A percentile compares a stretch with the other conserved stretches of the same genome.
Conservation (phyloP, 495 filamentous ascomycete genomes). For the Pyrenopolyporus hunteri region DNA sequence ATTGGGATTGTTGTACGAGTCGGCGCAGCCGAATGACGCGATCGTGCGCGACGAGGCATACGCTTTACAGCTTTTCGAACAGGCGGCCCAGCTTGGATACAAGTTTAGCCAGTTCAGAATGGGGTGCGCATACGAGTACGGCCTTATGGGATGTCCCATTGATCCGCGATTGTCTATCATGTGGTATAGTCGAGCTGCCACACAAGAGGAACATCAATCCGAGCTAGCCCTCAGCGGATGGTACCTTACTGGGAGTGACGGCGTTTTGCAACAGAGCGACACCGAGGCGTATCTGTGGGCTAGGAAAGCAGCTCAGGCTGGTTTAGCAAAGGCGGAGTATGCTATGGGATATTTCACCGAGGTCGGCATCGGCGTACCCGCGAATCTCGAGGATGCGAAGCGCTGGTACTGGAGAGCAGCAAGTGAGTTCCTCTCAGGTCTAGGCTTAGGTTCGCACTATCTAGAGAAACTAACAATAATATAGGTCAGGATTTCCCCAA, state of each 20-base stretch:
- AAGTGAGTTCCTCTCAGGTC: constrained; percentile 65
- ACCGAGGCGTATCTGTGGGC: constrained; percentile 98
- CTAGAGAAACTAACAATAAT: constrained; percentile 23
- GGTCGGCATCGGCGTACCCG: constrained; percentile 85
- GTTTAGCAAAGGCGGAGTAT: constrained; percentile 90
- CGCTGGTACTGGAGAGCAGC: constrained; percentile 98
- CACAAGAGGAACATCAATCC: constrained; percentile 92
- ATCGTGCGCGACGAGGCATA: constrained; percentile 82
- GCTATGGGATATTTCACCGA: constrained; percentile 98
- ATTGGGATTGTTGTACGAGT: constrained; percentile 83
- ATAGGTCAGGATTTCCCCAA: constrained; percentile 93
- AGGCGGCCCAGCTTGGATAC: constrained; percentile 90
- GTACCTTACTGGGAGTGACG: constrained; percentile 92
- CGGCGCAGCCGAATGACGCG: constrained; percentile 67
- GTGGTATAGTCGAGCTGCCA: constrained; percentile 91
- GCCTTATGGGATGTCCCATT: constrained; percentile 77
- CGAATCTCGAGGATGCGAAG: constrained; percentile 92
- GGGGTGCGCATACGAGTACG: constrained; percentile 88
- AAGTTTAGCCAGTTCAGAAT: constrained; percentile 93
- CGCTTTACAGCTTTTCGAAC: constrained; percentile 76
- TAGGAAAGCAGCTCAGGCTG: constrained; percentile 83
- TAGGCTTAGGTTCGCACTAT: not conserved
- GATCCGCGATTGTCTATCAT: constrained; percentile 83
- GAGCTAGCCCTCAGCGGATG: constrained; percentile 93
- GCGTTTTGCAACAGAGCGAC: constrained; percentile 88